These are phyloP conservation scores for Phoma sp. DNA, from an alignment of 2,329 filamentous ascomycete species.

Conservation along the genomic window DNA sequence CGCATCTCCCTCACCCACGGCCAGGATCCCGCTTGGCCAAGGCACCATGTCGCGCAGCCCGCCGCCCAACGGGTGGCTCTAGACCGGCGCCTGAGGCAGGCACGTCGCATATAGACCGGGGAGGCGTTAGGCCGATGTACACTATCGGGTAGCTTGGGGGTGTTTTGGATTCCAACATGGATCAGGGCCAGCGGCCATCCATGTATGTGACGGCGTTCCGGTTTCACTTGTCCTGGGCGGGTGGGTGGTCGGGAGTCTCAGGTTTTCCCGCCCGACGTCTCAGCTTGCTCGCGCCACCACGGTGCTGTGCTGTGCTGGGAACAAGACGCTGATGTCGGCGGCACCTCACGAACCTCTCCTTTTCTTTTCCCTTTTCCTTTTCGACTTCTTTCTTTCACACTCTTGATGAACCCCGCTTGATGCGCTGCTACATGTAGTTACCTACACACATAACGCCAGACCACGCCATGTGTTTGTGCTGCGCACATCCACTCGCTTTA, in stretches of 20 bases:
- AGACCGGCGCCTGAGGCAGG: conserved; percentile 1
- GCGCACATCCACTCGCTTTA: conserved; percentile 11
- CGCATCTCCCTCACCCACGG: conserved; percentile 36
- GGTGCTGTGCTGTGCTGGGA: not conserved
- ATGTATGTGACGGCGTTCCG: conserved; percentile 6
- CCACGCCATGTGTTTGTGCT: conserved; percentile 1
- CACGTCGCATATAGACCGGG: conserved; percentile 8
- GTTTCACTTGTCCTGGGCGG: conserved; percentile 5
- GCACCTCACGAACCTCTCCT: not conserved
- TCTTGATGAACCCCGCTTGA: not conserved
- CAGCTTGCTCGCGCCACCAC: not conserved
- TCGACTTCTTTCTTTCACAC: too few species aligned
- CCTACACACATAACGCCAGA: too few species aligned
- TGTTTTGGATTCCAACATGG: not conserved
- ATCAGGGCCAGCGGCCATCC: not conserved
- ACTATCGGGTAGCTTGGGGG: not conserved
- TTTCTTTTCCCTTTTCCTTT: not conserved
- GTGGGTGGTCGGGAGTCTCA: not conserved
- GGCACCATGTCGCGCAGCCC: conserved; percentile 46
- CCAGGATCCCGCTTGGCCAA: conserved; percentile 43
- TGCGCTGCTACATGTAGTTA: not conserved
- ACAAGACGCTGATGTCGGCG: not conserved
- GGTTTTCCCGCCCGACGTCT: not conserved
- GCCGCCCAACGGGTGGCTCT: conserved; percentile 41
- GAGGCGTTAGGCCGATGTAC: conserved; percentile 8